Base-by-base conservation (phyloP, 345 rosid species). In the Eucalyptus erythrocorys region DNA sequence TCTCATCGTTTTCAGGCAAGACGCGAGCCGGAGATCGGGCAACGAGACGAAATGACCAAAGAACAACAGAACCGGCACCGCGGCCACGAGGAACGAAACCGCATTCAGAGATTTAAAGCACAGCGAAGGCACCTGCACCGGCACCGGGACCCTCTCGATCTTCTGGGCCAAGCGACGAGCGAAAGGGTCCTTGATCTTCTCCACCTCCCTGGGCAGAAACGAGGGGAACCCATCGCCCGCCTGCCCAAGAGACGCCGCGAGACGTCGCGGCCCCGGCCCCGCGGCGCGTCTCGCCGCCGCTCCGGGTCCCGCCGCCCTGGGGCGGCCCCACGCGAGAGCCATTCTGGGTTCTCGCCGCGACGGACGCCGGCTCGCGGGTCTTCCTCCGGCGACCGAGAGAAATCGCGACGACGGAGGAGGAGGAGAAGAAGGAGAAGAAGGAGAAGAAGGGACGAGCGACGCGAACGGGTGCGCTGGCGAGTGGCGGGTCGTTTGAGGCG, bases 131-230 rank as follows among this genome's bases (percentile, higher is more conserved):
- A 90, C 88, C 32, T 12, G 14, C 49, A 87, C 48, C 37, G 57
- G 76, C 8, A 96, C 99, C 26, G 98, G 98, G 13, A 97, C 87
- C 86, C 97, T 94, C 87, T 90, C 91, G 4, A 96, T 95, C 88
- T 96, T 96, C 89, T 53, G 91, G 51, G 98, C 97, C 89, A 97
- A 89, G 88, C 93, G 93, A 90, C 96, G 95, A 22, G 97, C 97
- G 86, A 93, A 95, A 42, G 97, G 96, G 84, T 97, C 99, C 91
- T 88, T 96, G 90, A 97, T 95, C 64, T 94, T 93, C 90, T 95
- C 91, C 42, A 96, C 93, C 90, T 95, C 96, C 89, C 93, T 95
- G 3, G 98, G 98, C 76, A 97, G 95, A 91, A 97, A 96, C 6
- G 94, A 89, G 48, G 99, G 99, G 88, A 96, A 95, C 90, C 92